A percentile compares a stretch with the other conserved stretches of the same genome.
Conservation (phyloP, 306 rosid species). For the Albizia julibrissin region DNA sequence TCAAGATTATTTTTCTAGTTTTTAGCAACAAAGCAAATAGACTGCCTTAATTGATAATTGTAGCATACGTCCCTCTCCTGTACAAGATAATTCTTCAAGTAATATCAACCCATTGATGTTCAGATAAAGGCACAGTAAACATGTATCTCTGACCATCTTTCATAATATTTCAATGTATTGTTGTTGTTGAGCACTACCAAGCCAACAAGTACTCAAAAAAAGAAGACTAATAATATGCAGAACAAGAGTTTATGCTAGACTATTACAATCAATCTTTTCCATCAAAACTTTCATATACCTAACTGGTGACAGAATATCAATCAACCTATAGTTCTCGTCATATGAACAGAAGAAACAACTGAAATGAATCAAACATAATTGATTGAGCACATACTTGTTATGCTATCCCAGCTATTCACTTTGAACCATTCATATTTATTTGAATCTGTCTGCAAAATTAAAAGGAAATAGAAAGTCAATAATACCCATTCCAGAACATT, state of each 20-base stretch:
- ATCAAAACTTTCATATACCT: constrained; percentile 21
- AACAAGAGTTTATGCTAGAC: background rate
- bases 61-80: constrained; percentile 11
- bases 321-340: constrained; percentile 6
- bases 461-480: constrained; percentile 24
- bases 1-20: constrained; percentile 9
- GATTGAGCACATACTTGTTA: constrained; percentile 56
- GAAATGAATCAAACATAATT: constrained; percentile 16
- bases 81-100: background rate
- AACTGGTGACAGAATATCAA: background rate
- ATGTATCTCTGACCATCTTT: constrained; percentile 1
- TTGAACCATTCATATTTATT: constrained; percentile 63
- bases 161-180: background rate
- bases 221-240: background rate
- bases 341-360: constrained; percentile 9
- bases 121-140: background rate
- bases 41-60: background rate
- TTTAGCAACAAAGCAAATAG: constrained; percentile 17
- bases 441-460: constrained; percentile 55
- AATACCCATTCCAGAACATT: constrained; percentile 7
- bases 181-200: constrained; percentile 1
- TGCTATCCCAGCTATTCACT: constrained; percentile 77
- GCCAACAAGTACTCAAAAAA: constrained; percentile 23
- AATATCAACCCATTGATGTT: background rate
- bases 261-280: background rate